Conservation (phyloP, 2,329 filamentous ascomycete species). For the Aureobasidium sp. region DNA sequence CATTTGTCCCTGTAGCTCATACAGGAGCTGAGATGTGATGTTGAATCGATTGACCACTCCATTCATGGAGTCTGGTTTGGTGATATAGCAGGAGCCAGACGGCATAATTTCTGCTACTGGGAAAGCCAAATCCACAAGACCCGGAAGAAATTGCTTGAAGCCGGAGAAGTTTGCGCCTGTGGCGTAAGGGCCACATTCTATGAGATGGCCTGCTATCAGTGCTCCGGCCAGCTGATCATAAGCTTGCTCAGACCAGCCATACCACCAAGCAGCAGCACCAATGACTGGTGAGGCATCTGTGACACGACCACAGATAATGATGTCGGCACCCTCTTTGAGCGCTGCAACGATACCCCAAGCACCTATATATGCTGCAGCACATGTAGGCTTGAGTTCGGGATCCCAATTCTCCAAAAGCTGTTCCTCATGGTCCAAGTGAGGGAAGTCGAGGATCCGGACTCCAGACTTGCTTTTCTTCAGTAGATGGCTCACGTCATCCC, state of each 20-base stretch:
- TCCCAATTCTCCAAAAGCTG: conserved; percentile 20
- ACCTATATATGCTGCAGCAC: conserved; percentile 37
- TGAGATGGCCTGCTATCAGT: conserved; percentile 38
- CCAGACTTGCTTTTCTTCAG: neutral
- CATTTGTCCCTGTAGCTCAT: conserved; percentile 49
- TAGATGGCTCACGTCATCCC: conserved; percentile 33
- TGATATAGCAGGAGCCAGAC: conserved; percentile 31
- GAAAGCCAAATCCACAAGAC: conserved; percentile 31
- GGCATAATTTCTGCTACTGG: conserved; percentile 31
- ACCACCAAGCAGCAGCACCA: conserved; percentile 40
- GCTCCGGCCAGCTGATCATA: conserved; percentile 36
- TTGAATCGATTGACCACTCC: conserved; percentile 42
- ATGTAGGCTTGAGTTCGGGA: conserved; percentile 21
- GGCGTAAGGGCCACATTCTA: conserved; percentile 38
- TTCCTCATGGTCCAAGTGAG: conserved; percentile 8
- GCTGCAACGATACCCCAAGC: conserved; percentile 38
- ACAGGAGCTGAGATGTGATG: conserved; percentile 46
- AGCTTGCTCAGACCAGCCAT: conserved; percentile 34
- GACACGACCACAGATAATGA: conserved; percentile 39
- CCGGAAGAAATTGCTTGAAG: conserved; percentile 34
- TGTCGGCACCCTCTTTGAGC: conserved; percentile 36
- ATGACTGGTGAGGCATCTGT: conserved; percentile 39
- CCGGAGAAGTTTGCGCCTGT: conserved; percentile 39
- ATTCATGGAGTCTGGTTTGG: conserved; percentile 30
- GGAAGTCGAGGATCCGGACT: neutral